These are phyloP conservation scores for Aristolochia fimbriata DNA, from an alignment of 164 flowering plant species.

Conservation along the genomic window DNA sequence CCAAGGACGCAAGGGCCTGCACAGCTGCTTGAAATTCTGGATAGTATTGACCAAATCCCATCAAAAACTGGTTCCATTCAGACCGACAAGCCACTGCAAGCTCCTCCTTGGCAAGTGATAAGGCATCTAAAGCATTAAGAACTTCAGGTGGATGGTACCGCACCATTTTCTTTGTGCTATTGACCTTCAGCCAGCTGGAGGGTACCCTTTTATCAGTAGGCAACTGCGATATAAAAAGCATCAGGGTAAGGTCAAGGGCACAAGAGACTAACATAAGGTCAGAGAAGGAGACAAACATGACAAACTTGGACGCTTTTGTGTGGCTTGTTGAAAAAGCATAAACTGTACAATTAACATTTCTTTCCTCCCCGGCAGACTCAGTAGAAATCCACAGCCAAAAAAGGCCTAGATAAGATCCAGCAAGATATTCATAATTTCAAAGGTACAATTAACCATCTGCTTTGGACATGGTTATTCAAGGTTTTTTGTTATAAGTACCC, in stretches of 20 bases:
- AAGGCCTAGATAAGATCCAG: too few species aligned
- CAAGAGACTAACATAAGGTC: not conserved
- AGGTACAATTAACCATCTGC: too few species aligned
- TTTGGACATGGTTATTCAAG: too few species aligned
- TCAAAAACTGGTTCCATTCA: slow-evolving; percentile 68
- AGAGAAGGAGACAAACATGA: not conserved
- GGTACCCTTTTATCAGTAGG: slow-evolving; percentile 63
- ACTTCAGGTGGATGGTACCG: slow-evolving; percentile 96
- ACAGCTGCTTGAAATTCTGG: slow-evolving; percentile 80
- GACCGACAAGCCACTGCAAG: slow-evolving; percentile 49
- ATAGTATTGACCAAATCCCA: slow-evolving; percentile 49
- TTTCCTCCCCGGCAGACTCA: too few species aligned
- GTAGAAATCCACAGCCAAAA: too few species aligned
- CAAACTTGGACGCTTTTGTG: not conserved
- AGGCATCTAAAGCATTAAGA: slow-evolving; percentile 44
- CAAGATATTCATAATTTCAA: too few species aligned
- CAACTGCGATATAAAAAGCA: slow-evolving; percentile 33
- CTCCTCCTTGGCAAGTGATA: slow-evolving; percentile 69
- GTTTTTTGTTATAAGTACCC: too few species aligned
- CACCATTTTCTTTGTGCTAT: slow-evolving; percentile 74
- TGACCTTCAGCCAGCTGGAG: slow-evolving; percentile 71
- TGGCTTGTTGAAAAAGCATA: too few species aligned
- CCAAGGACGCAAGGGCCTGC: slow-evolving; percentile 87
- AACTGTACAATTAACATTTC: too few species aligned
- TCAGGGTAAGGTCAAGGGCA: not conserved